Conservation (phyloP, 306 rosid genomes). For the Cicer judaicum region DNA sequence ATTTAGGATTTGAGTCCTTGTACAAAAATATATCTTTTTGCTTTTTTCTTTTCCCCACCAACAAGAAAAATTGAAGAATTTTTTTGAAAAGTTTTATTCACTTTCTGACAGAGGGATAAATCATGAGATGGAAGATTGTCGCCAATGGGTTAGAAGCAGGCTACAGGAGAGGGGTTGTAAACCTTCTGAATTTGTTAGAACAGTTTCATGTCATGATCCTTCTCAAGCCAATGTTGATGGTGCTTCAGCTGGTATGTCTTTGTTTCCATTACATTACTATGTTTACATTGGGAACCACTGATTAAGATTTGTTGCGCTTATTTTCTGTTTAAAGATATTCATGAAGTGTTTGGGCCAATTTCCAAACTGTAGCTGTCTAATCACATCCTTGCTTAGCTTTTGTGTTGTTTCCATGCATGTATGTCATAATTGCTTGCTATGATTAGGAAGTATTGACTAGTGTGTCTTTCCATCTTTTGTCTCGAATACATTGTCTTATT, state of each 20-base stretch:
- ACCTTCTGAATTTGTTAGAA: constrained; percentile 76
- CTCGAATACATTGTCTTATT: no score
- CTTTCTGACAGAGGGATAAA: constrained; percentile 54
- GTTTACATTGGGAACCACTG: not conserved
- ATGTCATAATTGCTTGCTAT: not conserved
- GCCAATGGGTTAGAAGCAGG: constrained; percentile 73
- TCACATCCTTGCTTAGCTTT: not conserved
- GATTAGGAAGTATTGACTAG: constrained; percentile 8
- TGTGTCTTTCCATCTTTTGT: not conserved
- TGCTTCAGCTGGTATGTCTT: constrained; percentile 53
- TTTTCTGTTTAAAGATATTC: constrained; percentile 32
- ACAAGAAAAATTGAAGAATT: not conserved
- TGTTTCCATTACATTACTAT: constrained; percentile 28
- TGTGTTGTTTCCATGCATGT: constrained; percentile 18
- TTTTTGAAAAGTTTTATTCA: not conserved
- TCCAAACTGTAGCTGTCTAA: constrained; percentile 4
- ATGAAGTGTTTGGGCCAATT: constrained; percentile 35
- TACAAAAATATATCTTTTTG: not conserved
- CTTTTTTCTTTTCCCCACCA: constrained; percentile 1
- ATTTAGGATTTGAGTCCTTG: constrained; percentile 10
- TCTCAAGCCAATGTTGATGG: constrained; percentile 49
- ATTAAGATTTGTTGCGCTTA: constrained; percentile 19
- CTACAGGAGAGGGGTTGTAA: constrained; percentile 71
- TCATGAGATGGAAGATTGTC: constrained; percentile 65
- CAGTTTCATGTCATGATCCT: constrained; percentile 77